phyloP scores from a whole-genome alignment of 768 basidiomycete species.

The Termitomyces sp. region DNA sequence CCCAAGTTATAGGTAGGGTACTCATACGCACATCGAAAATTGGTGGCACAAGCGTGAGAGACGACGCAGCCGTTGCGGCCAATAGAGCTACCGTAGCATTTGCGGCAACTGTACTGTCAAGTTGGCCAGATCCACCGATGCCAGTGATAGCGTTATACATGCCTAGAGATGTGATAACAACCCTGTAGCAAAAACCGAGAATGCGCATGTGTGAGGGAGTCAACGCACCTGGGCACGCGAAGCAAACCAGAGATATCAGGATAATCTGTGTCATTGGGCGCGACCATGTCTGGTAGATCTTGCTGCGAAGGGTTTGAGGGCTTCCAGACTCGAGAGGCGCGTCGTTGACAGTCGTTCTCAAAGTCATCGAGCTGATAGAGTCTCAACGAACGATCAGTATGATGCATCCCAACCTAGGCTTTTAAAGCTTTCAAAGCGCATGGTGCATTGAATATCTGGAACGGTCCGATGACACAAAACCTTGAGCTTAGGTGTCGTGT shows the following conservation, averaged over 20 bases:
- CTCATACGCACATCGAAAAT: constrained; percentile 20
- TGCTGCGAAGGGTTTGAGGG: constrained; percentile 1
- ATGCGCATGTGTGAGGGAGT: background rate
- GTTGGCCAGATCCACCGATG: constrained; percentile 24
- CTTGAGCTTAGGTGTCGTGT: background rate
- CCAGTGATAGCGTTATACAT: constrained; percentile 27
- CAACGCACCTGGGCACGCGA: constrained; percentile 23
- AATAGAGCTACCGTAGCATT: constrained; percentile 24
- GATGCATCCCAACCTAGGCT: background rate
- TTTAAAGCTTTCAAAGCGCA: background rate
- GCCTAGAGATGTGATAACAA: constrained; percentile 8
- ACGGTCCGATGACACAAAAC: background rate
- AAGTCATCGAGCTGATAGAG: background rate
- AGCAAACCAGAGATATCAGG: constrained; percentile 23
- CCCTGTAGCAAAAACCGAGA: background rate
- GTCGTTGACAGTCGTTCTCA: background rate
- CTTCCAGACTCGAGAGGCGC: constrained; percentile 1
- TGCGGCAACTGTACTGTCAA: constrained; percentile 24
- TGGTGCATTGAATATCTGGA: background rate
- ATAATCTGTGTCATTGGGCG: constrained; percentile 23
- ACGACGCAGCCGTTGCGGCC: constrained; percentile 23
- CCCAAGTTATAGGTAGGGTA: background rate
- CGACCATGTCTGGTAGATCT: constrained; percentile 15
- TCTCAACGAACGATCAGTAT: background rate
- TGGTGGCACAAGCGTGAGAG: constrained; percentile 22